These are phyloP conservation scores for Artemisia tridentata DNA, from an alignment of 129 eudicot species.

Conservation along the genomic window DNA sequence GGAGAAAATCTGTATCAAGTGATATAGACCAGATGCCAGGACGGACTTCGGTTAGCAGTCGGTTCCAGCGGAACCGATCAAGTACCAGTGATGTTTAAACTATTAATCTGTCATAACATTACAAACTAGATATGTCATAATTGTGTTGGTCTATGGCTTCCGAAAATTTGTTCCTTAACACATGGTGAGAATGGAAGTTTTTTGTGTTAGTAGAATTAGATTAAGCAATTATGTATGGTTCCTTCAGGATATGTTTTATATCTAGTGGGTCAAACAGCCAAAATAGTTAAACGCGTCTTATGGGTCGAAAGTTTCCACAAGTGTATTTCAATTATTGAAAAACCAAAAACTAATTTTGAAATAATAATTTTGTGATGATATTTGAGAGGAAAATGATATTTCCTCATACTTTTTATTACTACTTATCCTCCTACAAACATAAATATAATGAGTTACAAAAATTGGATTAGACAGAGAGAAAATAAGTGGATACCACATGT, in stretches of 20 bases:
- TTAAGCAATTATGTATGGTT: not conserved
- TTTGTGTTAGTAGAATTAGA: not conserved
- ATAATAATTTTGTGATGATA: not conserved
- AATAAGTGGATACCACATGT: not conserved
- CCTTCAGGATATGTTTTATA: not conserved
- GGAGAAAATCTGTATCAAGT: conserved; percentile 42
- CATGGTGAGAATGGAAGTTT: not conserved
- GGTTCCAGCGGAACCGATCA: conserved; percentile 41
- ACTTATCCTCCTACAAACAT: no score
- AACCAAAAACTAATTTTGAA: not conserved
- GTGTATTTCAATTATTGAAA: not conserved
- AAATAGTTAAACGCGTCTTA: not conserved
- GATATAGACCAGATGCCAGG: conserved; percentile 34
- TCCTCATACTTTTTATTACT: not conserved
- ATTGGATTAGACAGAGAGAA: no score
- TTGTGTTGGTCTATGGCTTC: conserved; percentile 20
- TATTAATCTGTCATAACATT: conserved; percentile 4
- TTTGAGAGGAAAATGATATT: not conserved
- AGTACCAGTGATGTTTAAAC: conserved; percentile 42
- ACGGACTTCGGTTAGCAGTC: conserved; percentile 23
- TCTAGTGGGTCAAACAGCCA: not conserved
- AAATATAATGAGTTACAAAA: no score
- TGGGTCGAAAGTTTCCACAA: not conserved
- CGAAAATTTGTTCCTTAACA: not conserved
- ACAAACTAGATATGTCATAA: conserved; percentile 9